Percentiles rank a stretch among this genome's conserved stretches.
phyloP scores from a whole-genome alignment of 2,329 filamentous ascomycete species.

The Coniochaeta prunicola region DNA sequence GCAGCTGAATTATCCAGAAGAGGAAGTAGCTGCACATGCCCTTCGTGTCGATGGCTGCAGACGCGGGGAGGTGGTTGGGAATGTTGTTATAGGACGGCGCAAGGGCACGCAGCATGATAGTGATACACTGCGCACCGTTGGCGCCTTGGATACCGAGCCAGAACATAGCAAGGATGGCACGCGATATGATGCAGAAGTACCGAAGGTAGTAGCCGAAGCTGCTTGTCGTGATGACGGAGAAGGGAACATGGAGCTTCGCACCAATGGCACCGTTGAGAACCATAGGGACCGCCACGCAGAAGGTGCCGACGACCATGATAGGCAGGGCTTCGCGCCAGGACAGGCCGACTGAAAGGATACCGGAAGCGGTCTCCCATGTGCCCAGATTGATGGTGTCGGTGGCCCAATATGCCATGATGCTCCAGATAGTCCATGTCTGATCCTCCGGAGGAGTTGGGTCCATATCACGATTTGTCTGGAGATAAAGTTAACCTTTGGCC shows the following conservation, averaged over 20 bases:
- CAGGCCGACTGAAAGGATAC: constrained; percentile 15
- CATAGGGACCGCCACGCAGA: constrained; percentile 49
- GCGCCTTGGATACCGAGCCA: constrained; percentile 35
- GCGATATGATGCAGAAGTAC: constrained; percentile 36
- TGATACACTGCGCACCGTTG: constrained; percentile 29
- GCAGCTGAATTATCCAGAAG: constrained; percentile 75
- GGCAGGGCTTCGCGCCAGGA: constrained; percentile 38
- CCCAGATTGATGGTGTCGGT: constrained; percentile 18
- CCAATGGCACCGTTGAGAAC: constrained; percentile 41
- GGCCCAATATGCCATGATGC: constrained; percentile 19
- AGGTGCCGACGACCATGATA: constrained; percentile 48
- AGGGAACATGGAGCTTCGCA: constrained; percentile 38
- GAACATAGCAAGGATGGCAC: constrained; percentile 30
- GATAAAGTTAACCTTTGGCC: background rate
- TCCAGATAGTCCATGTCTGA: constrained; percentile 24
- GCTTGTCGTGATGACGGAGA: constrained; percentile 34
- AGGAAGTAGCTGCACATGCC: constrained; percentile 78
- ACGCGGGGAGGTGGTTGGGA: constrained; percentile 57
- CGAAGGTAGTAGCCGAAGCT: constrained; percentile 40
- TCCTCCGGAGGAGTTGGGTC: constrained; percentile 27
- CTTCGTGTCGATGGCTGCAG: constrained; percentile 65
- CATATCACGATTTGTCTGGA: constrained; percentile 18
- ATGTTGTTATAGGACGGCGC: constrained; percentile 36
- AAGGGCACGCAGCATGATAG: constrained; percentile 9
- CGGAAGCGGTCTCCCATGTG: constrained; percentile 17